Percentiles rank a stretch among this genome's conserved stretches.
These are phyloP conservation scores for Evernia prunastri DNA, from an alignment of 495 filamentous ascomycete genomes.

Conservation along the genomic window DNA sequence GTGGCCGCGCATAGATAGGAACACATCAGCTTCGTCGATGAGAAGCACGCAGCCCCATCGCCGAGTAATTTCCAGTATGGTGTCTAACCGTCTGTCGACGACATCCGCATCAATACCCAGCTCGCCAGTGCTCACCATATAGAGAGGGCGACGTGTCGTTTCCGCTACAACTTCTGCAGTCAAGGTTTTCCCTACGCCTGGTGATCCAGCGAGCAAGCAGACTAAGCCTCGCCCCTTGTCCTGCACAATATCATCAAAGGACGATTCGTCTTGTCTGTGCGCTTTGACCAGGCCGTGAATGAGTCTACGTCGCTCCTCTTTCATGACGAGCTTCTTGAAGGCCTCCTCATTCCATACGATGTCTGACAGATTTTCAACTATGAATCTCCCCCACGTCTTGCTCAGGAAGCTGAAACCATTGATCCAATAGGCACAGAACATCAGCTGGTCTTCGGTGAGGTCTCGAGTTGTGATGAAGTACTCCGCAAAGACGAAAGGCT, in stretches of 20 bases:
- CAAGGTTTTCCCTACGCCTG: slow-evolving; percentile 23
- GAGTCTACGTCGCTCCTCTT: no score
- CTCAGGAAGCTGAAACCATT: slow-evolving; percentile 12
- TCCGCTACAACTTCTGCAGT: slow-evolving; percentile 21
- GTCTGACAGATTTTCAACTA: slow-evolving; percentile 5
- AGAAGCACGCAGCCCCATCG: slow-evolving; percentile 38
- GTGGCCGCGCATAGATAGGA: slow-evolving; percentile 48
- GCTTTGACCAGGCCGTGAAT: slow-evolving; percentile 18
- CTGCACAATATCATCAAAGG: slow-evolving; percentile 10
- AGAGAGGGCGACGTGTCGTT: slow-evolving; percentile 14
- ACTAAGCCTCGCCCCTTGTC: slow-evolving; percentile 11
- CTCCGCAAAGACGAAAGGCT: not conserved
- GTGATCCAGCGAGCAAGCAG: slow-evolving; percentile 13
- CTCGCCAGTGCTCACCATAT: slow-evolving; percentile 15
- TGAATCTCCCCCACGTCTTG: slow-evolving; percentile 11
- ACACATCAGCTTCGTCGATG: slow-evolving; percentile 63
- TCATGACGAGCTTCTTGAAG: no score
- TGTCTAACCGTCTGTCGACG: slow-evolving; percentile 12
- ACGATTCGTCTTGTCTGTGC: not conserved
- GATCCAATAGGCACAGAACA: slow-evolving; percentile 10
- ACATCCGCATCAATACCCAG: slow-evolving; percentile 5
- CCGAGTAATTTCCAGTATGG: slow-evolving; percentile 10
- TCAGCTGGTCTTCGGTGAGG: not conserved
- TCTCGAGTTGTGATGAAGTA: slow-evolving; percentile 1
- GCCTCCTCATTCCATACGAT: slow-evolving; percentile 11